Evolutionary conservation across 177 flowering plant genomes (phyloP).

Genomic region (Tripterygium wilfordii): DNA sequence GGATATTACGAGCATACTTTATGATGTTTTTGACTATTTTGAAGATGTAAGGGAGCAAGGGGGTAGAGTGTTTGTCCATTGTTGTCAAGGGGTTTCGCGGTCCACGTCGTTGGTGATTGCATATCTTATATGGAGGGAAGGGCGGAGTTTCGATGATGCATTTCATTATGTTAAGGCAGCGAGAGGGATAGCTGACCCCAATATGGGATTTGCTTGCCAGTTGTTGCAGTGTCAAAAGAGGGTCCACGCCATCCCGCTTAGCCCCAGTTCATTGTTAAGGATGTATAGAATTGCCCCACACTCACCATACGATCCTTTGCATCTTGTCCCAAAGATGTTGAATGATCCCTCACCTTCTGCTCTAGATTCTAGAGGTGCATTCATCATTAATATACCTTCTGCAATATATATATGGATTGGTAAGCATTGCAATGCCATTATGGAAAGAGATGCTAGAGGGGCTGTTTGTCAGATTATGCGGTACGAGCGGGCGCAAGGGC

Average conservation of each 20-base stretch:
- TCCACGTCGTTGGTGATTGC: constrained; percentile 94
- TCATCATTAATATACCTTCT: constrained; percentile 76
- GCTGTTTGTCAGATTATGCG: constrained; percentile 89
- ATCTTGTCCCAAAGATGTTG: constrained; percentile 90
- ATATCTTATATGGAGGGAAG: constrained; percentile 96
- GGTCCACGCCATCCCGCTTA: constrained; percentile 87
- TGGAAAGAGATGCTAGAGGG: constrained; percentile 89
- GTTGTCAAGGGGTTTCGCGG: constrained; percentile 94
- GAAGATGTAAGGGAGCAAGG: constrained; percentile 87
- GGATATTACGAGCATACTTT: constrained; percentile 89
- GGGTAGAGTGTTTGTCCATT: constrained; percentile 86
- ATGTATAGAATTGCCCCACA: constrained; percentile 91
- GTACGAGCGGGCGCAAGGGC: constrained; percentile 78
- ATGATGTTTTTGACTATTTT: constrained; percentile 91
- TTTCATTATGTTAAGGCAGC: constrained; percentile 92
- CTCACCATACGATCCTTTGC: constrained; percentile 89
- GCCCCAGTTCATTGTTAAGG: constrained; percentile 83
- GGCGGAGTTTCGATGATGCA: constrained; percentile 97
- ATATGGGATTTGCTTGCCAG: constrained; percentile 98
- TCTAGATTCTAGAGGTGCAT: constrained; percentile 92
- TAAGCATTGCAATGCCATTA: constrained; percentile 53
- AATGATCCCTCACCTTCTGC: constrained; percentile 70
- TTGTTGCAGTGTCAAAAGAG: constrained; percentile 93
- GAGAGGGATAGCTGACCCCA: constrained; percentile 90
- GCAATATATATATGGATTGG: constrained; percentile 89